Percentiles rank a stretch among this genome's conserved stretches.
These are phyloP conservation scores for Seminavis robusta DNA, from an alignment of 108 stramenopile species.

Conservation along the genomic window DNA sequence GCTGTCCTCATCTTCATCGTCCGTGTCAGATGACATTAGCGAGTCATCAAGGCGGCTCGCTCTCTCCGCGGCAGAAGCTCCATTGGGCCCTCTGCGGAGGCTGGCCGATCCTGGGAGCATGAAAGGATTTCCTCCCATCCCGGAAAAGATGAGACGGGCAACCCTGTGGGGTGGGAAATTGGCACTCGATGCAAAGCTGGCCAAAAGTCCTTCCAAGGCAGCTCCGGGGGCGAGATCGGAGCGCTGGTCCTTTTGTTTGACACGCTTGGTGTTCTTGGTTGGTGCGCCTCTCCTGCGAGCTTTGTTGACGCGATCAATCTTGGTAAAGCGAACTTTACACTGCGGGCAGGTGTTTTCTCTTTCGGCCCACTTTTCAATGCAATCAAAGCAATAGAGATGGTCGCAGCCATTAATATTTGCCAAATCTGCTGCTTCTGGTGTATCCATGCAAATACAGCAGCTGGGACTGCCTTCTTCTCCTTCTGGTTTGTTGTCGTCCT, in stretches of 20 bases:
- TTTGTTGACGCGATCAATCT: slow-evolving; percentile 66
- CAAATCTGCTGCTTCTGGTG: slow-evolving; percentile 50
- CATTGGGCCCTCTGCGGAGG: no score
- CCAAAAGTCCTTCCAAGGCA: slow-evolving; percentile 37
- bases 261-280: slow-evolving; percentile 57
- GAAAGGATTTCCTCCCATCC: no score
- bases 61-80: no score
- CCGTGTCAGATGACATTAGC: no score
- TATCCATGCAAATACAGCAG: slow-evolving; percentile 81
- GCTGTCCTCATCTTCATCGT: no score
- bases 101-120: no score
- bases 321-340: slow-evolving; percentile 79
- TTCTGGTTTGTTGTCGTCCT: slow-evolving; percentile 7
- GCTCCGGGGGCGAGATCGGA: slow-evolving; percentile 32
- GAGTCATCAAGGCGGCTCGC: no score
- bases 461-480: slow-evolving; percentile 12
- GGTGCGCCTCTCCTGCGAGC: slow-evolving; percentile 16
- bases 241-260: slow-evolving; percentile 65
- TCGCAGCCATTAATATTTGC: slow-evolving; percentile 67
- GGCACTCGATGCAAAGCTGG: no score
- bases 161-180: no score
- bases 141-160: no score
- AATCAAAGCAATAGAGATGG: slow-evolving; percentile 82
- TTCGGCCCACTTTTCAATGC: slow-evolving; percentile 85
- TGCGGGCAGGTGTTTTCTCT: slow-evolving; percentile 86